Base-by-base conservation (phyloP, 2,329 filamentous ascomycete genomes). In the Phialemoniopsis sp. region DNA sequence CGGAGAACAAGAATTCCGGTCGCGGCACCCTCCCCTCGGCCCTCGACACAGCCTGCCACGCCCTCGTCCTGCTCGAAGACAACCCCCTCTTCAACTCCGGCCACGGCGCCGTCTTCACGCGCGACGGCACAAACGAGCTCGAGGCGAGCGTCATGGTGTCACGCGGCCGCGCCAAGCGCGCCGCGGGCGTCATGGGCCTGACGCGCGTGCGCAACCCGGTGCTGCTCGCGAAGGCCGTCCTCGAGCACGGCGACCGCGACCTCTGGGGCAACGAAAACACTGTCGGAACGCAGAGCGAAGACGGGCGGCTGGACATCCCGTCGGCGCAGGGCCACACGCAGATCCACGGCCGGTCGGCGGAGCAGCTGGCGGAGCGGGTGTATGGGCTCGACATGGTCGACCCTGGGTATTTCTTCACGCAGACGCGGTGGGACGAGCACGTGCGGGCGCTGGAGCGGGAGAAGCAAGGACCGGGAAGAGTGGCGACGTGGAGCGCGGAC, bases 61-160 rank as follows among this genome's bases (percentile, higher is more conserved):
- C 89, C 33, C 88, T 94, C 10, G 67, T 71, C 2, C 72, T 83
- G 18, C 76, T 95, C 13, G 89, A 95, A 64, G 72, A 94, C 54
- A 79, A 89, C 54, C 74, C 83, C 3, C 76, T 94, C 5, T 95
- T 93, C 73, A 95, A 95, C 65, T 81, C 82, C 41, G 89, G 82
- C 8, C 82, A 81, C 52, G 90, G 90, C 38, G 87, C 89, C 37
- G 89, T 95, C 15, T 95, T 94, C 61, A 95, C 88, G 1, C 79
- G 82, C 37, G 82, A 85, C 48, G 90, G 89, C 14, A 76, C 82
- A 46, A 89, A 90, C 58, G 87, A 95, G 65, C 80, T 95, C 45
- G 89, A 95, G 63, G 87, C 87, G 2, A 87, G 81, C 8, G 78
- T 95, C 37, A 95, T 95, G 89, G 85, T 94, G 0, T 86, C 84